Evolutionary conservation across 2,329 filamentous ascomycete species (phyloP).

Genomic region (Pezicula neosporulosa): DNA sequence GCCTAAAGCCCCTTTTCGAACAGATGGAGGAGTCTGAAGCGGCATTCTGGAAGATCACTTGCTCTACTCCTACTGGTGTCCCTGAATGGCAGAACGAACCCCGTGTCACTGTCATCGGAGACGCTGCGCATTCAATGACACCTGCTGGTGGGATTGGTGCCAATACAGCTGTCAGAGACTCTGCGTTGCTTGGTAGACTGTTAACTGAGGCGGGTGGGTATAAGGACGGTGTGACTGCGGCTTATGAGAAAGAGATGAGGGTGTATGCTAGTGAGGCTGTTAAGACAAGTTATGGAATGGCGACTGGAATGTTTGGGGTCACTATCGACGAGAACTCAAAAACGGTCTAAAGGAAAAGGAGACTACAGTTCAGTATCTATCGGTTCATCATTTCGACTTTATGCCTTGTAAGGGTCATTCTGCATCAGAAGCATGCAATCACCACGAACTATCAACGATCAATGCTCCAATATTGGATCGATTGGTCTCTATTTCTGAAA

Average conservation of each 20-base stretch:
- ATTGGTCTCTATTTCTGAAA: no score
- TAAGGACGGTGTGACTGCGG: constrained; percentile 47
- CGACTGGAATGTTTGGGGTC: constrained; percentile 39
- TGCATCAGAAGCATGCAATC: background rate
- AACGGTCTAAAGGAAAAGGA: constrained; percentile 14
- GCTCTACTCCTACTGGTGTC: constrained; percentile 55
- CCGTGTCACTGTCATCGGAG: constrained; percentile 55
- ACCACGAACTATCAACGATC: background rate
- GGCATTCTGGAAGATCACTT: constrained; percentile 66
- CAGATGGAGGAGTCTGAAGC: constrained; percentile 53
- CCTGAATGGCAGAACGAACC: constrained; percentile 56
- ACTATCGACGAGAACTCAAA: constrained; percentile 39
- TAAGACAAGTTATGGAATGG: constrained; percentile 46
- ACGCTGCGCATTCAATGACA: constrained; percentile 56
- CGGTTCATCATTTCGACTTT: background rate
- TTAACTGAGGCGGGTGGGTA: constrained; percentile 50
- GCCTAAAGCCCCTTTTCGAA: constrained; percentile 53
- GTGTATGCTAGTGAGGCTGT: constrained; percentile 57
- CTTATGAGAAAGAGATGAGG: constrained; percentile 61
- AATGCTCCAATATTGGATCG: no score
- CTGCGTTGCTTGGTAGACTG: constrained; percentile 49
- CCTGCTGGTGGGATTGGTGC: constrained; percentile 54
- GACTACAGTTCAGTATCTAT: background rate
- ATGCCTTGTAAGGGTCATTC: background rate
- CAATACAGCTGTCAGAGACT: constrained; percentile 53